Evolutionary conservation across 208 protist species (phyloP), one percentile per base, ranked within the genome.

Genomic region (Leishmania mexicana): DNA sequence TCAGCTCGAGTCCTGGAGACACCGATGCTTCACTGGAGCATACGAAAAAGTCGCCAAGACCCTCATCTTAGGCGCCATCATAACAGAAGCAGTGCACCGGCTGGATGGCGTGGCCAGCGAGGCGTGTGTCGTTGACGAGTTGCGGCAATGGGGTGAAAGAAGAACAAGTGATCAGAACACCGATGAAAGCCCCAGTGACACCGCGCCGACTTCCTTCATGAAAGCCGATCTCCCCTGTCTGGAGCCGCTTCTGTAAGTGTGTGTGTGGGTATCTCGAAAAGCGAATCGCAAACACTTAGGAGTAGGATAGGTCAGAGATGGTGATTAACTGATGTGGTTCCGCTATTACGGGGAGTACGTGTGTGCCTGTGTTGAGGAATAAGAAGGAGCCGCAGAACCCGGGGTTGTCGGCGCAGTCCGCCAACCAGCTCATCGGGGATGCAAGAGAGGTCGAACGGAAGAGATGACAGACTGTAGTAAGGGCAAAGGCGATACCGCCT

Each of bases 51-150:
- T 40, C 67, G 3, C 5, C 67, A 47, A 47, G 21, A 8, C 21
- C 7, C 35, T 72, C 40, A 45, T 6, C 0, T 13, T 21, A 15
- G 7, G 0, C 21, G 15, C 15, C 67, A 42, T 1, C 67, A 28
- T 1, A 15, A 38, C 31, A 3, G 40, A 72, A 42, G 40, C 31
- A 45, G 10, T 72, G 40, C 35, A 45, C 7, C 38, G 4, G 40
- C 3, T 72, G n/a, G 24, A 72, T 47, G 67, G 42, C 40, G 67
- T 13, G 35, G 35, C 15, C 80, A 79, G 80, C 38, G 21, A n/a
- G 28, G 40, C 21, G 67, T 5, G 35, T n/a, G 40, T 1, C 35
- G 19, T 72, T 10, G 40, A 11, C 40, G 19, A 45, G 19, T 45
- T 49, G 42, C 15, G 19, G 67, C 24, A 49, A 47, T 40, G 7